Evolutionary conservation across 495 filamentous ascomycete species (phyloP).

Genomic region (Schizothecium vesticola): DNA sequence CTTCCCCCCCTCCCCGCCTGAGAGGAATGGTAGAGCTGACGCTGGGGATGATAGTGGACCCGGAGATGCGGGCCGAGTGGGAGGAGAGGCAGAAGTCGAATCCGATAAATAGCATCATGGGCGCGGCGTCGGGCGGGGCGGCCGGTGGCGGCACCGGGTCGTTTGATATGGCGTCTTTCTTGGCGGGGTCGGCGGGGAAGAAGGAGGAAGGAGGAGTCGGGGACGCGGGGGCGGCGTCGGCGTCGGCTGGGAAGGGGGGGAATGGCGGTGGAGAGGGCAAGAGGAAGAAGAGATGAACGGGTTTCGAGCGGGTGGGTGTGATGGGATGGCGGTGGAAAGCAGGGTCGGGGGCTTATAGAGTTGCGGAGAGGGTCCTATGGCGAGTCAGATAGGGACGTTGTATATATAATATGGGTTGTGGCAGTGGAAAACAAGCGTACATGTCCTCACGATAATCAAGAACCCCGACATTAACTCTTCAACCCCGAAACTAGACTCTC

Average conservation of each 20-base stretch:
- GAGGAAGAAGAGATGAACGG: slow-evolving; percentile 13
- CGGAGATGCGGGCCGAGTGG: slow-evolving; percentile 86
- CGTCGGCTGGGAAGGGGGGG: slow-evolving; percentile 14
- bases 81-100: slow-evolving; percentile 79
- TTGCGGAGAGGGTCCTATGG: neutral
- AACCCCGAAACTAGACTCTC: no score
- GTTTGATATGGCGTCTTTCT: slow-evolving; percentile 83
- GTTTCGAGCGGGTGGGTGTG: neutral
- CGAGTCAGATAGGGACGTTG: neutral
- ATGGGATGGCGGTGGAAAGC: neutral
- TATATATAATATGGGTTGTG: neutral
- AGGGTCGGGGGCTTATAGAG: neutral
- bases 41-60: slow-evolving; percentile 70
- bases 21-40: neutral
- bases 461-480: no score
- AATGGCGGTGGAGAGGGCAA: slow-evolving; percentile 15
- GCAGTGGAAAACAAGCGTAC: neutral
- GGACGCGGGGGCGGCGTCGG: slow-evolving; percentile 10
- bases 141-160: slow-evolving; percentile 42
- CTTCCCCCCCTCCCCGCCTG: no score
- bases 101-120: slow-evolving; percentile 50
- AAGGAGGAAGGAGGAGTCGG: slow-evolving; percentile 10
- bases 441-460: neutral
- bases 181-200: slow-evolving; percentile 51
- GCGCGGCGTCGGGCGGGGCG: slow-evolving; percentile 33